Percentiles rank a stretch among this genome's conserved stretches.
Evolutionary conservation across 176 grass and related monocot genomes (phyloP).

Genomic region (Bolboschoenus planiculmis): DNA sequence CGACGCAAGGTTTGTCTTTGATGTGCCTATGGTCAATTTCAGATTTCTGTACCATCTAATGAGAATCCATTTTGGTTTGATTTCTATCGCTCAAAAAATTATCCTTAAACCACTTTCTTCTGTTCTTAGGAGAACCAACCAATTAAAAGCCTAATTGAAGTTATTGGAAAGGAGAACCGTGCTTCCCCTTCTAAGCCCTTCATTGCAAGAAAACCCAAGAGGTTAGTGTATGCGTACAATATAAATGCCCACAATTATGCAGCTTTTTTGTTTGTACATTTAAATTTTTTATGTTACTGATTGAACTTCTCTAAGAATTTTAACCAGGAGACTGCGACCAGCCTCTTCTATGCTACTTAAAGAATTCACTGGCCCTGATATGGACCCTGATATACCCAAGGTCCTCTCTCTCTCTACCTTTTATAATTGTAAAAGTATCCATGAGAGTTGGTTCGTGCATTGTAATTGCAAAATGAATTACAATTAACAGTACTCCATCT

Average conservation of each 20-base stretch:
- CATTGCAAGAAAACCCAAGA: constrained; percentile 12
- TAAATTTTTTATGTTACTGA: neutral
- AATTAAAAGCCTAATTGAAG: constrained; percentile 25
- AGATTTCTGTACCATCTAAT: neutral
- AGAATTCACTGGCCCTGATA: constrained; percentile 9
- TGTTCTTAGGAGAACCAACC: neutral
- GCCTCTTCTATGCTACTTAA: constrained; percentile 27
- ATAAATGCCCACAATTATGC: neutral
- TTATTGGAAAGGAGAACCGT: constrained; percentile 19
- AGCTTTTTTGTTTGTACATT: neutral
- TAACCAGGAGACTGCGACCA: constrained; percentile 23
- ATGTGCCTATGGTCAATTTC: neutral
- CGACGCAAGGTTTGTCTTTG: constrained; percentile 15
- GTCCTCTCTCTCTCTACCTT: neutral
- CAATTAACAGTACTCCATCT: neutral
- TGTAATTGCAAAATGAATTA: neutral
- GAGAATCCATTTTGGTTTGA: neutral
- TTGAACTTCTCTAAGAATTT: constrained; percentile 20
- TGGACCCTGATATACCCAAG: constrained; percentile 11
- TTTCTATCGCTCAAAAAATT: neutral
- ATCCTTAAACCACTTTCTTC: neutral
- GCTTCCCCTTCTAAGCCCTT: constrained; percentile 4
- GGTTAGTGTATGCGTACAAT: constrained; percentile 10
- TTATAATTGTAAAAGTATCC: neutral
- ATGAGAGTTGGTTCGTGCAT: neutral